These are phyloP conservation scores for Azolla pinnata DNA, from an alignment of 75 land plant genomes.

Conservation along the genomic window DNA sequence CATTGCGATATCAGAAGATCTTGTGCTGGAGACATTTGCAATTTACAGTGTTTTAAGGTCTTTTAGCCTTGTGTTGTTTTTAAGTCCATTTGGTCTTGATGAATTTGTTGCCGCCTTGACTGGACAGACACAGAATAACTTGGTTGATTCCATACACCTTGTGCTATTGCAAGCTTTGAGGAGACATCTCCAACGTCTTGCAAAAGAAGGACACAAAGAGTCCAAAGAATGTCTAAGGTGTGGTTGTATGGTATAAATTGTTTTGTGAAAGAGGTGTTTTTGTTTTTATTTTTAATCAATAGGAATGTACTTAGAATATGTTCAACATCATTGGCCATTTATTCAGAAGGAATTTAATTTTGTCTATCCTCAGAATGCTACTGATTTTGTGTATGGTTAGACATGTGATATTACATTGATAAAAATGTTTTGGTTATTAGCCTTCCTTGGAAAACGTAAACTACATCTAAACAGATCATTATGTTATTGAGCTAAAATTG, in stretches of 20 bases:
- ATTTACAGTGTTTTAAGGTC: conserved; percentile 70
- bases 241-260: too few relatives aligned
- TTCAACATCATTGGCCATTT: too few relatives aligned
- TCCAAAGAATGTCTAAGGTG: conserved; percentile 65
- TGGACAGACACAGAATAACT: conserved; percentile 34
- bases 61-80: conserved; percentile 58
- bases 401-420: too few relatives aligned
- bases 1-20: conserved; percentile 38
- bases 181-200: conserved; percentile 42
- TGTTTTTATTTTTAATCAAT: too few relatives aligned
- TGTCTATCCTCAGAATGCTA: too few relatives aligned
- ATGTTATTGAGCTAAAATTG: too few relatives aligned
- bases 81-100: conserved; percentile 71
- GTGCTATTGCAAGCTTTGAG: conserved; percentile 53
- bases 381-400: too few relatives aligned
- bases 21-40: conserved; percentile 49
- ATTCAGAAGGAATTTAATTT: too few relatives aligned
- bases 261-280: not conserved
- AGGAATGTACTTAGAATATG: too few relatives aligned
- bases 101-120: conserved; percentile 58
- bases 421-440: too few relatives aligned
- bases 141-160: conserved; percentile 66
- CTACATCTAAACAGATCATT: too few relatives aligned
- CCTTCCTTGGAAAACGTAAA: too few relatives aligned
- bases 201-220: conserved; percentile 35